A percentile compares a stretch with the other conserved stretches of the same genome.
Evolutionary conservation across 805 yeast genomes (phyloP).

Genomic region (Nakazawaea pomicola): DNA sequence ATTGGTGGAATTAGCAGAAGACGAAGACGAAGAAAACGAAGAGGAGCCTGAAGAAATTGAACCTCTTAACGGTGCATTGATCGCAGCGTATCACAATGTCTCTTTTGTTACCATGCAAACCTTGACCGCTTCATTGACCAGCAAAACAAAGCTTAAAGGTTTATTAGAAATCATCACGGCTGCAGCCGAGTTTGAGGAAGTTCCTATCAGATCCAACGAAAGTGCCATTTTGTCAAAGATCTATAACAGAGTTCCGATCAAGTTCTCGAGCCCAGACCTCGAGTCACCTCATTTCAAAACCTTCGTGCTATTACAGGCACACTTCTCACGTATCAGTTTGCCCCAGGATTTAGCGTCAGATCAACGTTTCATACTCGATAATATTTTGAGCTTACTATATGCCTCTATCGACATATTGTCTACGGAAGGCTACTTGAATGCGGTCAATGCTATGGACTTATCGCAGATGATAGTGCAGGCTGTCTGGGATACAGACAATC

Average conservation of each 20-base stretch:
- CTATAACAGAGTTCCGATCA: constrained; percentile 60
- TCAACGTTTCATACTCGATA: constrained; percentile 45
- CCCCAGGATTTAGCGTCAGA: constrained; percentile 62
- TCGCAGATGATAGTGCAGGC: constrained; percentile 88
- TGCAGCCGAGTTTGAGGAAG: constrained; percentile 64
- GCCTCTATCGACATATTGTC: constrained; percentile 75
- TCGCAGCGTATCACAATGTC: constrained; percentile 69
- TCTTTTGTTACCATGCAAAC: constrained; percentile 64
- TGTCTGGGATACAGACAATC: constrained; percentile 74
- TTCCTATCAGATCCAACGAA: constrained; percentile 65
- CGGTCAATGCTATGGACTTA: constrained; percentile 79
- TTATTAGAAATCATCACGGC: constrained; percentile 61
- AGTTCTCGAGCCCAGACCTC: constrained; percentile 30
- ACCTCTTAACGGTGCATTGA: constrained; percentile 67
- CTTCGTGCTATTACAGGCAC: constrained; percentile 74
- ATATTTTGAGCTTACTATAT: constrained; percentile 46
- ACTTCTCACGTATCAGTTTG: constrained; percentile 60
- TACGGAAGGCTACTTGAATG: constrained; percentile 74
- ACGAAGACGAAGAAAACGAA: constrained; percentile 31
- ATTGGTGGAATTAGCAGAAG: constrained; percentile 53
- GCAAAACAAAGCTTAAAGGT: constrained; percentile 52
- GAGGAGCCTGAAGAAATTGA: constrained; percentile 38
- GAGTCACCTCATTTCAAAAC: constrained; percentile 63
- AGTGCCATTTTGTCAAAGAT: constrained; percentile 39
- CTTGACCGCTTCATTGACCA: constrained; percentile 44